Percentiles rank a stretch among this genome's conserved stretches.
Evolutionary conservation across 2,329 filamentous ascomycete species (phyloP).

Genomic region (Arthrinium phaeospermum): DNA sequence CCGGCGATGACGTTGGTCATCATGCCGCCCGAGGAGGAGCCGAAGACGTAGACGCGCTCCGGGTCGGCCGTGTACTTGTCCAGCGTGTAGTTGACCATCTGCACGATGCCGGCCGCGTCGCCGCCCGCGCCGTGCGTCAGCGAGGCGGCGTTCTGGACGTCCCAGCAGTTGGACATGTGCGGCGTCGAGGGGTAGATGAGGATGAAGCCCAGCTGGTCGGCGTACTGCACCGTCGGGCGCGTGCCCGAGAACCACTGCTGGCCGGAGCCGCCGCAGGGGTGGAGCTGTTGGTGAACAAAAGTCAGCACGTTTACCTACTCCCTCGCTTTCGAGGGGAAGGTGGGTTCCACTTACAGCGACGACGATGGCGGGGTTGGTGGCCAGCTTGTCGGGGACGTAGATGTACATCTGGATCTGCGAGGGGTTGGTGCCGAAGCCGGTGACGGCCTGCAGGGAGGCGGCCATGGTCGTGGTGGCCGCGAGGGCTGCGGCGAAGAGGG

Average conservation of each 20-base stretch:
- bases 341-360: constrained; percentile 26
- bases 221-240: constrained; percentile 25
- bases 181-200: constrained; percentile 26
- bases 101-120: constrained; percentile 29
- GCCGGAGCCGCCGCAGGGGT: constrained; percentile 25
- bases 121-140: constrained; percentile 30
- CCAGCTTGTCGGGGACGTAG: constrained; percentile 48
- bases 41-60: constrained; percentile 25
- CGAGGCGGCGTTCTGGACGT: constrained; percentile 28
- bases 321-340: not conserved
- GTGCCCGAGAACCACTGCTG: constrained; percentile 27
- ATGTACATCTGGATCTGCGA: constrained; percentile 50
- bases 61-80: constrained; percentile 24
- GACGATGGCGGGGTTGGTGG: constrained; percentile 35
- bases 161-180: constrained; percentile 30
- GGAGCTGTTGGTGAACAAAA: constrained; percentile 21
- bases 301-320: not conserved
- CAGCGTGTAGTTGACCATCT: constrained; percentile 30
- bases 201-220: constrained; percentile 26
- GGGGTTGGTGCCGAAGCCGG: constrained; percentile 49
- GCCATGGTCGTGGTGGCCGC: constrained; percentile 18
- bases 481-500: constrained; percentile 14
- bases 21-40: constrained; percentile 28
- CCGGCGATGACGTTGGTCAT: constrained; percentile 32
- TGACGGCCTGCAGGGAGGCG: constrained; percentile 37